Evolutionary conservation across 768 basidiomycete genomes (phyloP).

Genomic region (Coprinopsis sp.): DNA sequence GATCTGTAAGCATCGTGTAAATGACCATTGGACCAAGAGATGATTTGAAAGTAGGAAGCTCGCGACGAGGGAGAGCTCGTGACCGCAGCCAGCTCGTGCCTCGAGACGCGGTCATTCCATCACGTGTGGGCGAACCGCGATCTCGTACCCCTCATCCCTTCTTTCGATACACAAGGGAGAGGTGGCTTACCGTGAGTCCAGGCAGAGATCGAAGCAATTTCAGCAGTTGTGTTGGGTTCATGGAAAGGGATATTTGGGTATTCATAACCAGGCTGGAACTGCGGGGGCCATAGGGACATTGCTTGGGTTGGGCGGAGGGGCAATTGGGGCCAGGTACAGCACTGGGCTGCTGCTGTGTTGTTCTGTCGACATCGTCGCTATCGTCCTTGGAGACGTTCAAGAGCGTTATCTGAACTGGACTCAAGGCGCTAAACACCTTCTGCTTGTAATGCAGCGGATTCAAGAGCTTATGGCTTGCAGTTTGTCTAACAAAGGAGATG

Average conservation of each 20-base stretch:
- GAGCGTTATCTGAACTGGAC: too few relatives aligned
- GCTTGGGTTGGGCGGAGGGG: slow-evolving; percentile 16
- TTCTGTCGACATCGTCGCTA: slow-evolving; percentile 33
- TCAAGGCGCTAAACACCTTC: too few relatives aligned
- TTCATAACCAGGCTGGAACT: slow-evolving; percentile 21
- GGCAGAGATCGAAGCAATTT: slow-evolving; percentile 54
- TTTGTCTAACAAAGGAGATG: too few relatives aligned
- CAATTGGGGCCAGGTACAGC: slow-evolving; percentile 21
- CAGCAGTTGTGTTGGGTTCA: slow-evolving; percentile 52
- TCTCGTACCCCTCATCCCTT: neutral
- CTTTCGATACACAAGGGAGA: neutral
- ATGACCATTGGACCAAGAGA: slow-evolving; percentile 5
- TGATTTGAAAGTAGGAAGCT: slow-evolving; percentile 10
- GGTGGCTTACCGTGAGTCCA: slow-evolving; percentile 47
- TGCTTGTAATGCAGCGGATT: too few relatives aligned
- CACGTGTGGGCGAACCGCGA: too few relatives aligned
- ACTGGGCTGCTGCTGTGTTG: slow-evolving; percentile 19
- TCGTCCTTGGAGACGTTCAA: slow-evolving; percentile 15
- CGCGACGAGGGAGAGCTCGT: too few relatives aligned
- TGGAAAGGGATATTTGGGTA: slow-evolving; percentile 22
- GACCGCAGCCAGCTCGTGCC: too few relatives aligned
- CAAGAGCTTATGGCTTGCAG: too few relatives aligned
- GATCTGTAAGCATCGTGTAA: slow-evolving; percentile 25
- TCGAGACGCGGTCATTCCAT: too few relatives aligned
- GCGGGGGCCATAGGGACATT: too few relatives aligned